Evolutionary conservation across 176 grass and related monocot species (phyloP), one percentile per base, ranked within the genome.

Genomic region (Tillandsia leiboldiana): DNA sequence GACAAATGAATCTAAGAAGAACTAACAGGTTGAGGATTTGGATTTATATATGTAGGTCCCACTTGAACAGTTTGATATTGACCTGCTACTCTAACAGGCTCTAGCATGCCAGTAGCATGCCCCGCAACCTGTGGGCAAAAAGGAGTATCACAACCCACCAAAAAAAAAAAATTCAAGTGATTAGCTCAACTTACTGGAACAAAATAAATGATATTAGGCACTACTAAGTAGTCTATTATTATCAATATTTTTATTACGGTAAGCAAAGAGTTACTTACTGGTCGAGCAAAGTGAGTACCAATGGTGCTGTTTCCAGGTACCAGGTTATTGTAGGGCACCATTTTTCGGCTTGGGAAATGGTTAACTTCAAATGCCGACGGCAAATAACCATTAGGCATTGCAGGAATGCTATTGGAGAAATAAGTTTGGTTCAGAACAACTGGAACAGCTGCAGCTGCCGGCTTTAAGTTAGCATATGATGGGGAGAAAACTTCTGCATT

Each of bases 401-500:
- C 63, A 65, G 67, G 2, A 56, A 80, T 33, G 23, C 72, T 81
- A 26, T 80, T 85, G 33, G 88, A 80, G 33, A 81, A 61, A 69
- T 83, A 84, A 70, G 66, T 79, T 71, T 75, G 67, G 86, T 80
- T 87, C 47, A 70, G 66, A 73, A 76, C 13, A 70, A 73, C 73
- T 51, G 93, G 53, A 47, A 49, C 73, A 64, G 80, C 75, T 79
- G 79, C 66, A 64, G 59, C 12, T 59, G 73, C 11, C 26, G 72
- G 78, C 76, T 75, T 89, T 66, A 73, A 71, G 79, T 83, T 97
- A 52, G 76, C 51, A 83, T 83, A 77, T 76, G 81, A 89, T 77
- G 93, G 93, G 73, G 89, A 87, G 22, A 97, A 97, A 77, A 78
- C 73, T 78, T 82, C 87, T 64, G 93, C 93, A 63, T 69, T 73